phyloP scores from a whole-genome alignment of 257 asterid species.

The Solanum corneliomulleri region DNA sequence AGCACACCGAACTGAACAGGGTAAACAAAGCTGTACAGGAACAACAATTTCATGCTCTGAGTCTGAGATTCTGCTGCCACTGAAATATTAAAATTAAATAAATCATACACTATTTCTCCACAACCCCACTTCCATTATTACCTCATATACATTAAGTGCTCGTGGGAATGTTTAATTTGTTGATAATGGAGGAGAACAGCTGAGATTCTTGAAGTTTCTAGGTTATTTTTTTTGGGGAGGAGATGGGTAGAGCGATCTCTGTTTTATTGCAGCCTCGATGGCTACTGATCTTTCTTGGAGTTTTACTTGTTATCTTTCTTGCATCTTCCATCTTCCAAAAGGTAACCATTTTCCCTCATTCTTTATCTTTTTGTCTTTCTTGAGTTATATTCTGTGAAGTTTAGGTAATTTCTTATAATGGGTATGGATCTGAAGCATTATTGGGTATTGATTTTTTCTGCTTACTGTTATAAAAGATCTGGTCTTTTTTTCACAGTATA shows the following conservation, averaged over 20 bases:
- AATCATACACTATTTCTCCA: neutral
- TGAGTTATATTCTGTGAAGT: neutral
- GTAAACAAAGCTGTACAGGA: neutral
- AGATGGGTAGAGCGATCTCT: slow-evolving; percentile 72
- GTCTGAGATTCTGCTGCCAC: neutral
- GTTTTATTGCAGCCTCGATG: slow-evolving; percentile 54
- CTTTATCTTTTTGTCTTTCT: neutral
- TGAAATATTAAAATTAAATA: neutral
- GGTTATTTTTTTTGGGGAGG: slow-evolving; percentile 12
- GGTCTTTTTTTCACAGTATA: neutral
- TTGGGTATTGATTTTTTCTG: neutral
- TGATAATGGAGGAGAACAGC: neutral
- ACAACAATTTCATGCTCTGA: slow-evolving; percentile 2
- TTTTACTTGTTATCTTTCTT: slow-evolving; percentile 34
- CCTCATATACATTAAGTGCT: neutral
- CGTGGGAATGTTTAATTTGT: neutral
- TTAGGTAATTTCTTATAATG: neutral
- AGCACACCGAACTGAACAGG: neutral
- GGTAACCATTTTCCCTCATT: slow-evolving; percentile 18
- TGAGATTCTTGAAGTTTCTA: neutral
- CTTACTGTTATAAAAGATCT: neutral
- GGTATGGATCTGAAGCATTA: neutral
- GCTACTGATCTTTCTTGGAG: slow-evolving; percentile 41
- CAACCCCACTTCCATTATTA: neutral
- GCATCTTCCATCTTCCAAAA: slow-evolving; percentile 41